Base-by-base conservation (phyloP, 441 rosid genomes). In the Pelargonium fulgidum region DNA sequence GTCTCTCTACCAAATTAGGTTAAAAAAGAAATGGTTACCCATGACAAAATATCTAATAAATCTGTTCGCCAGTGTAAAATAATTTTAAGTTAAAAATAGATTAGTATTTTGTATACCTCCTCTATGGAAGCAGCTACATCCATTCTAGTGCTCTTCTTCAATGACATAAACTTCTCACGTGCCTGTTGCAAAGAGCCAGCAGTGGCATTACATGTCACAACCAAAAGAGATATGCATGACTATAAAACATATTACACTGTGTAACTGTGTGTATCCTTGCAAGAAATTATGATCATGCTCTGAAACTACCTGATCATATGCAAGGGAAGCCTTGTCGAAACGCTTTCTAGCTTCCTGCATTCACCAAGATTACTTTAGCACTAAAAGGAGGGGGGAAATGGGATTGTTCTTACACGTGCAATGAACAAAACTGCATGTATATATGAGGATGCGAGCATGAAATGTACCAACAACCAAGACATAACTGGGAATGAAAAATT, bases 121-220 rank as follows among this genome's bases (percentile, higher is more conserved):
- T 93, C 92, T 62, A 93, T 72, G 65, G 77, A 82, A 44, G 86
- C 80, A 75, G 93, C 93, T 48, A 89, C 79, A 78, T 93, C 97
- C 73, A 77, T 73, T 79, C 86, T 84, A 10, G 97, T 88, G 78
- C 93, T 85, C 82, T 93, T 93, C 76, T 83, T 88, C 80, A 93
- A 69, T 26, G 98, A 91, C 50, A 89, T 80, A 81, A 82, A 89
- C 80, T 93, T 93, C 78, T 93, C 98, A 64, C 94, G 87, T 39
- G 98, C 96, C 97, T 93, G 84, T 77, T 58, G 58, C 66, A 66
- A 66, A 72, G 68, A 73, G 67, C 68, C 47, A 20, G 29, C 22
- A 71, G 17, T 17, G 50, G 64, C 73, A 82, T 71, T 66, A 67
- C 68, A 56, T 64, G 69, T 65, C 72, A 72, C 17, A 47, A 24